These are phyloP conservation scores for Aspergillus tanneri DNA, from an alignment of 2,329 filamentous ascomycete species.

Conservation along the genomic window DNA sequence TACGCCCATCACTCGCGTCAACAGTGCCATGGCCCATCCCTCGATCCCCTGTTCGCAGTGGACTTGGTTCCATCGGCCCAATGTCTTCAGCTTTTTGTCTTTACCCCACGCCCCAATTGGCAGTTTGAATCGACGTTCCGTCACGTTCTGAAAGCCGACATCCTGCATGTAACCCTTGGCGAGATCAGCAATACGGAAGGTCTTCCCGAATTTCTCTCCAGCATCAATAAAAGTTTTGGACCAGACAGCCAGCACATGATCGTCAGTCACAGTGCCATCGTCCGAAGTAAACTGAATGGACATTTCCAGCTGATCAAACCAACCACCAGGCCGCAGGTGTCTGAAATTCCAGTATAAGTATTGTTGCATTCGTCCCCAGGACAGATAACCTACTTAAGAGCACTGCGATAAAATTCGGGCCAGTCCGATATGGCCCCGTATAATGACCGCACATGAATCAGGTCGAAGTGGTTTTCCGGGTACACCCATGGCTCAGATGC, in stretches of 20 bases:
- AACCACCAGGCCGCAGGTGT: constrained; percentile 25
- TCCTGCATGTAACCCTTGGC: constrained; percentile 27
- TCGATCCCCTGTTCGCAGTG: constrained; percentile 32
- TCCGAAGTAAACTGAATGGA: constrained; percentile 27
- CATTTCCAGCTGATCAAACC: constrained; percentile 29
- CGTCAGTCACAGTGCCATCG: constrained; percentile 21
- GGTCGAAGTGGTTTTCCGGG: constrained; percentile 50
- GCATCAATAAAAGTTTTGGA: constrained; percentile 30
- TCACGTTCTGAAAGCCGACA: constrained; percentile 31
- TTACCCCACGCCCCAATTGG: constrained; percentile 33
- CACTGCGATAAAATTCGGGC: constrained; percentile 23
- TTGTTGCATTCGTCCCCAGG: too few relatives aligned
- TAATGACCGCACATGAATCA: constrained; percentile 48
- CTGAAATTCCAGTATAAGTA: too few relatives aligned
- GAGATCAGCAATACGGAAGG: constrained; percentile 25
- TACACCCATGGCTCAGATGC: constrained; percentile 57
- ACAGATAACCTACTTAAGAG: constrained; percentile 14
- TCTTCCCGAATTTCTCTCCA: constrained; percentile 31
- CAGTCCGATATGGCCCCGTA: constrained; percentile 25
- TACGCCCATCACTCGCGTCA: constrained; percentile 31
- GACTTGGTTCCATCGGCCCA: constrained; percentile 28
- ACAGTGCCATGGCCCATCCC: constrained; percentile 33
- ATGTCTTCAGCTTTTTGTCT: constrained; percentile 27
- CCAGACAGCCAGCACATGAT: constrained; percentile 28
- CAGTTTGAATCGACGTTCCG: constrained; percentile 29